Conservation (phyloP, 2,329 filamentous ascomycete species). For the Claviceps sorghi region DNA sequence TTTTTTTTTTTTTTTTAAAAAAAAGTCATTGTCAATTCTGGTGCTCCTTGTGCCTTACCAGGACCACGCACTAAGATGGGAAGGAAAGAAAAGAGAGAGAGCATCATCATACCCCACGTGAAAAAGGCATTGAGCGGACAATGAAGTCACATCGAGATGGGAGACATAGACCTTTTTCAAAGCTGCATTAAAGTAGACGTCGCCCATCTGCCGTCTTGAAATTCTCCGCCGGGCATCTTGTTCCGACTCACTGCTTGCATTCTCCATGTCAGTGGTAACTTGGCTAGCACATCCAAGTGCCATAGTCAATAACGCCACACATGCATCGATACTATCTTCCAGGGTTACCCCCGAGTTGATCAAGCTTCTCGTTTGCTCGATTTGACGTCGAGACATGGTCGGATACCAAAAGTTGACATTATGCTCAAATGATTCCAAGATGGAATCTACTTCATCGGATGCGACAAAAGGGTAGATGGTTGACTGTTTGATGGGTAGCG, state of each 20-base stretch:
- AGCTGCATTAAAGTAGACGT: constrained; percentile 31
- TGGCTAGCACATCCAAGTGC: constrained; percentile 33
- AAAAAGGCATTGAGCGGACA: constrained; percentile 34
- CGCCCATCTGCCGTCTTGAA: constrained; percentile 21
- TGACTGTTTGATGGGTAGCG: constrained; percentile 19
- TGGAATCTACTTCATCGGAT: constrained; percentile 24
- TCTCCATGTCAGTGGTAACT: constrained; percentile 18
- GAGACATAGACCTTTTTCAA: constrained; percentile 30
- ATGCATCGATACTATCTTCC: constrained; percentile 23
- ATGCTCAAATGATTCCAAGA: constrained; percentile 29
- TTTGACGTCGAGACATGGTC: constrained; percentile 27
- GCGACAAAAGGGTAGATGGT: constrained; percentile 28
- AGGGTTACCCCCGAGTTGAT: constrained; percentile 21
- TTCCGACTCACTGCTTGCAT: constrained; percentile 5
- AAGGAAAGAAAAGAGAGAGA: not conserved
- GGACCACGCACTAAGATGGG: not conserved
- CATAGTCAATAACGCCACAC: constrained; percentile 31
- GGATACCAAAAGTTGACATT: constrained; percentile 40
- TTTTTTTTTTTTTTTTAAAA: not conserved
- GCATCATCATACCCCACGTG: constrained; percentile 28
- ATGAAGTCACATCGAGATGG: constrained; percentile 30
- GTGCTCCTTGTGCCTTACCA: not conserved
- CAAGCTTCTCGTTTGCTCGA: constrained; percentile 18
- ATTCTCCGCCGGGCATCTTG: constrained; percentile 17
- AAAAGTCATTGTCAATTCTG: not conserved